Evolutionary conservation across 108 stramenopile genomes (phyloP).

Genomic region (Skeletonema costatum): DNA sequence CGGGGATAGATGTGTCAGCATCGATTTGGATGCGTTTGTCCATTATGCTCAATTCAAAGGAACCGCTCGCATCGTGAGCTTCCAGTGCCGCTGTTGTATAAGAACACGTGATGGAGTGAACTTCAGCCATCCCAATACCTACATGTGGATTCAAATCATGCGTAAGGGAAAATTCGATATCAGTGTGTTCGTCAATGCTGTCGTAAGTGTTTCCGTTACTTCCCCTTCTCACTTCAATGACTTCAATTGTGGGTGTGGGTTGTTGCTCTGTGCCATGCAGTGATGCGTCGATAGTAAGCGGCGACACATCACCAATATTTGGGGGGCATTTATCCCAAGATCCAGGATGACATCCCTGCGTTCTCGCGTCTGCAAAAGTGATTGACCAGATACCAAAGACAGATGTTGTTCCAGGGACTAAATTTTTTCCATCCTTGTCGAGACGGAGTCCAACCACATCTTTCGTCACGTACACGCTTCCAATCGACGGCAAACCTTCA

Average conservation of each 20-base stretch:
- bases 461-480: slow-evolving; percentile 51
- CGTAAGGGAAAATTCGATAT: slow-evolving; percentile 41
- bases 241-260: slow-evolving; percentile 18
- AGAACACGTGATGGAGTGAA: slow-evolving; percentile 53
- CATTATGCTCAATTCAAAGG: slow-evolving; percentile 30
- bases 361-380: slow-evolving; percentile 30
- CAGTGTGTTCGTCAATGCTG: slow-evolving; percentile 19
- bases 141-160: slow-evolving; percentile 37
- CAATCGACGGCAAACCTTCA: slow-evolving; percentile 54
- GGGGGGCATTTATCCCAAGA: slow-evolving; percentile 33
- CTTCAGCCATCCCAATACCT: slow-evolving; percentile 60
- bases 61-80: slow-evolving; percentile 22
- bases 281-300: slow-evolving; percentile 22
- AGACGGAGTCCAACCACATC: slow-evolving; percentile 19
- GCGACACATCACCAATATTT: slow-evolving; percentile 35
- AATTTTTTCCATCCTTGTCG: neutral
- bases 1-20: slow-evolving; percentile 16
- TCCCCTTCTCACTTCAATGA: slow-evolving; percentile 59
- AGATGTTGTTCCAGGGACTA: slow-evolving; percentile 10
- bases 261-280: slow-evolving; percentile 26
- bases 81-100: slow-evolving; percentile 13
- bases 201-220: slow-evolving; percentile 57
- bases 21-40: slow-evolving; percentile 19
- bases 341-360: slow-evolving; percentile 32
- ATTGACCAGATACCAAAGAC: slow-evolving; percentile 32